Evolutionary conservation across 2,329 filamentous ascomycete genomes (phyloP).

Genomic region (Tolypocladium album): DNA sequence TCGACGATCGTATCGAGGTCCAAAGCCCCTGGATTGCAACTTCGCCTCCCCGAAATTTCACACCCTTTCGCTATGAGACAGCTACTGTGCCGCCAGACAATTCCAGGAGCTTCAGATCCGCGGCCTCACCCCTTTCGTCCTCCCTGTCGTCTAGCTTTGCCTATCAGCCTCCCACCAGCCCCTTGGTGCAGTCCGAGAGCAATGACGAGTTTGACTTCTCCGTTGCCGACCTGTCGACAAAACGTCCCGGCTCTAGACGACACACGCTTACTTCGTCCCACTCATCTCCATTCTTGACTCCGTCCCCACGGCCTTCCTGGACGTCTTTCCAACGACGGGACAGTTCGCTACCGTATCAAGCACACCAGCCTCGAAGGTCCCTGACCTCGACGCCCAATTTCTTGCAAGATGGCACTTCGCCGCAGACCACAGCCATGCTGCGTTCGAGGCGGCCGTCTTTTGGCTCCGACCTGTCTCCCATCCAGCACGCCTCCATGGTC

Average conservation of each 20-base stretch:
- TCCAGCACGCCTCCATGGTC: conserved; percentile 90
- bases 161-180: conserved; percentile 83
- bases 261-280: conserved; percentile 63
- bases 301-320: conserved; percentile 22
- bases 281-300: conserved; percentile 29
- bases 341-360: conserved; percentile 55
- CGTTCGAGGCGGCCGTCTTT: conserved; percentile 59
- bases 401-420: conserved; percentile 26
- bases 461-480: conserved; percentile 60
- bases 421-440: conserved; percentile 39
- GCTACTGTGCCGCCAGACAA: conserved; percentile 19
- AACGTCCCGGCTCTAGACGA: conserved; percentile 38
- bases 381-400: conserved; percentile 47
- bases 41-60: conserved; percentile 43
- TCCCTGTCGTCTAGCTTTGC: conserved; percentile 71
- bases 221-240: conserved; percentile 35
- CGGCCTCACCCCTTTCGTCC: conserved; percentile 54
- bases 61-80: conserved; percentile 32
- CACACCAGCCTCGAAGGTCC: conserved; percentile 68
- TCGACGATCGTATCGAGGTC: not conserved
- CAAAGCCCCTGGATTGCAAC: conserved; percentile 38
- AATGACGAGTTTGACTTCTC: conserved; percentile 61
- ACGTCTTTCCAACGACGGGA: conserved; percentile 42
- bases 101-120: conserved; percentile 27
- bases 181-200: conserved; percentile 78